These are phyloP conservation scores for Phytophthora sojae DNA, from an alignment of 352 stramenopile species.

Conservation along the genomic window DNA sequence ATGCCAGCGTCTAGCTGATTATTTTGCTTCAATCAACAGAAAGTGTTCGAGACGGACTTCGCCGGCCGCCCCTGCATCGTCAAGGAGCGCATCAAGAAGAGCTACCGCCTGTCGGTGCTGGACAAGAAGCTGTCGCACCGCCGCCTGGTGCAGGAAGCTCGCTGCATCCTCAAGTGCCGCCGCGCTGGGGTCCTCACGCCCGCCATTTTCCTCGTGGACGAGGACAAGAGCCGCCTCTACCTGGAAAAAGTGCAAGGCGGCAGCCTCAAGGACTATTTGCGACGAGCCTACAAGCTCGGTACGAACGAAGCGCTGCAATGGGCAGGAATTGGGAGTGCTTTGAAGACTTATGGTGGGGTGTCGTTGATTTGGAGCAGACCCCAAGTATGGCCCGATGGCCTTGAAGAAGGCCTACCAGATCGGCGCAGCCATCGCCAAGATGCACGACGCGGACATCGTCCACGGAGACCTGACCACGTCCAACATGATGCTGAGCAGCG, in stretches of 20 bases:
- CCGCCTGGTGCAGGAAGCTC: constrained; percentile 81
- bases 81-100: constrained; percentile 88
- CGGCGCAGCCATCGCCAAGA: constrained; percentile 89
- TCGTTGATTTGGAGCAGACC: constrained; percentile 37
- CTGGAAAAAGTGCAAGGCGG: constrained; percentile 74
- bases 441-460: constrained; percentile 93
- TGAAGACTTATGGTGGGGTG: constrained; percentile 7
- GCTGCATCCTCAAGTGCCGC: constrained; percentile 86
- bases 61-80: constrained; percentile 71
- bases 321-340: too few relatives aligned
- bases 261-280: constrained; percentile 80
- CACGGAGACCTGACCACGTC: constrained; percentile 95
- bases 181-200: constrained; percentile 74
- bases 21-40: constrained; percentile 37
- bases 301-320: background rate
- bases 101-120: constrained; percentile 76
- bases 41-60: constrained; percentile 83
- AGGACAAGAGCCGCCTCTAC: constrained; percentile 73
- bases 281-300: constrained; percentile 62
- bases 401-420: constrained; percentile 84
- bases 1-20: background rate
- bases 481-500: constrained; percentile 92
- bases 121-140: constrained; percentile 86
- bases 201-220: constrained; percentile 83
- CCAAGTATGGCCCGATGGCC: constrained; percentile 57